phyloP scores from a whole-genome alignment of 2,329 filamentous ascomycete genomes.

The Domatiomyces catenatus region DNA sequence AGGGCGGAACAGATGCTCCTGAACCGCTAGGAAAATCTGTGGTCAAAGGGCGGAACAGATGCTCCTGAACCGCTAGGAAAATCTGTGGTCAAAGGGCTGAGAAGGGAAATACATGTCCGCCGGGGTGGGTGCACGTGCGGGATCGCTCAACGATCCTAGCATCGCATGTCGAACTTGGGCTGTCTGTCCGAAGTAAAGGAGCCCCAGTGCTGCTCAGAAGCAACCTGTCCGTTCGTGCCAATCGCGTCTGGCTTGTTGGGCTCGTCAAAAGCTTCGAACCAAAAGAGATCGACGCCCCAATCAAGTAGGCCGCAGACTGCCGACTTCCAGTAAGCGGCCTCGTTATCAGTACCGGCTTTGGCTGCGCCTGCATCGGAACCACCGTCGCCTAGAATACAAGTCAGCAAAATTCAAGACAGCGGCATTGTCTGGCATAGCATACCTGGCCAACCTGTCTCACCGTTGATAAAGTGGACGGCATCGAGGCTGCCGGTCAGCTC shows the following conservation, averaged over 20 bases:
- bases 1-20: background rate
- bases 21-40: background rate
- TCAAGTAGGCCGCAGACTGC: conserved; percentile 49
- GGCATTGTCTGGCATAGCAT: background rate
- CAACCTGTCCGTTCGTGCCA: conserved; percentile 46
- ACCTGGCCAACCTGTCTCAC: conserved; percentile 36
- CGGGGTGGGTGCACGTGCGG: background rate
- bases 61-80: background rate
- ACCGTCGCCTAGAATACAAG: conserved; percentile 23
- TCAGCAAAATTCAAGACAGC: conserved; percentile 5
- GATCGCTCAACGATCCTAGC: background rate
- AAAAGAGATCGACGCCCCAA: conserved; percentile 55
- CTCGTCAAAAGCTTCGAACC: conserved; percentile 58
- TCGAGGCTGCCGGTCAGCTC: conserved; percentile 37
- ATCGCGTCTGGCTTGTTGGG: conserved; percentile 50
- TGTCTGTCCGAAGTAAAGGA: conserved; percentile 46
- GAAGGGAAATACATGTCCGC: background rate
- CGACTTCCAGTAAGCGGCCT: conserved; percentile 44
- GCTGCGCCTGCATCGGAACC: conserved; percentile 48
- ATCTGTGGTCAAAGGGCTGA: background rate
- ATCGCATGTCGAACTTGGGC: conserved; percentile 19
- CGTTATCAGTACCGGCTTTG: conserved; percentile 43
- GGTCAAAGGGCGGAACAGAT: background rate
- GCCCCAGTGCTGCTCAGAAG: conserved; percentile 55
- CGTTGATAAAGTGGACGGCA: conserved; percentile 50